Evolutionary conservation across 257 asterid species (phyloP), one percentile per base, ranked within the genome.

Genomic region (Echites panduratus): DNA sequence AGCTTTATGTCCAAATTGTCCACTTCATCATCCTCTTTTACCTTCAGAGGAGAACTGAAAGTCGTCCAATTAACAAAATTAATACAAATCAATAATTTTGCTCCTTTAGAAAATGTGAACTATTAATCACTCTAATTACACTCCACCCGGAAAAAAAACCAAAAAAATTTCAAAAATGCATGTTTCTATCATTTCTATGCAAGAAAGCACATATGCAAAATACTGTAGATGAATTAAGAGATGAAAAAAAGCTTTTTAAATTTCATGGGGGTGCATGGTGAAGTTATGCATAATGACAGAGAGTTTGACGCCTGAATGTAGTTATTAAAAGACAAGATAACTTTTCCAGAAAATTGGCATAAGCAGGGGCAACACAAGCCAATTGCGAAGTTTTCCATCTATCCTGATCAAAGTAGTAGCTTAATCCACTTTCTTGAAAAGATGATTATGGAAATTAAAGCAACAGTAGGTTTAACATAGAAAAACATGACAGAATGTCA

Each of bases 11-110:
- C 99, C 85, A 94, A 79, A 72, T 92, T 83, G 81, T 92, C 96
- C 52, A 94, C 98, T 75, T 94, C 99, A 54, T 89, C 98, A 53
- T 91, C 99, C 83, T 94, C 99, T 85, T 87, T 87, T 48, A 91
- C 93, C 85, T 87, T 88, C 50, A 91, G 80, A 20, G 95, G 97
- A 78, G 99, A 94, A 70, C 99, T 94, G 88, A 32, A 26, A 79
- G n/a, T n/a, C 73, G 72, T 67, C 59, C 75, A 52, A 13, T 16
- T 38, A 65, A 19, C 29, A 16, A 70, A 48, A 19, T 12, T 19
- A 70, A 2, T 10, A 61, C 48, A 49, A 24, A 24, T 26, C 65
- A 70, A 45, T 4, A 2, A 61, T 14, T 22, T 22, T 16, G 20
- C 22, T 9, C 47, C 59, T 52, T 4, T 22, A 24, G 56, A 41